Evolutionary conservation across 257 asterid genomes (phyloP).

Genomic region (Verbascum thapsus): DNA sequence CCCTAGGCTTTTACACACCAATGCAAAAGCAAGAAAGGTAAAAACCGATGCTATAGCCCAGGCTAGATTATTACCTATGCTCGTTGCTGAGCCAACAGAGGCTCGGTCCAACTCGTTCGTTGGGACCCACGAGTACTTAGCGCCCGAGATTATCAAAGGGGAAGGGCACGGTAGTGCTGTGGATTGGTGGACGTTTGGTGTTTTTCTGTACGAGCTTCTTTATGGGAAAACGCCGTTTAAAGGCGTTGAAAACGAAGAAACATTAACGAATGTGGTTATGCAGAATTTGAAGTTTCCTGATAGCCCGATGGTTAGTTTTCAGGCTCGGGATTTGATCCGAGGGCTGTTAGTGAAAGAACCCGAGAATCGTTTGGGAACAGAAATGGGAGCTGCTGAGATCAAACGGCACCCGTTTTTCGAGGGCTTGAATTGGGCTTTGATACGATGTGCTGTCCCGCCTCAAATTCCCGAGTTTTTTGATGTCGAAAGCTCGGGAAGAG

Average conservation of each 20-base stretch:
- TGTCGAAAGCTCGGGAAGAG: constrained; percentile 30
- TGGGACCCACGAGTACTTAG: constrained; percentile 74
- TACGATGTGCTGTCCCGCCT: constrained; percentile 69
- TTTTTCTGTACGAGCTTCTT: constrained; percentile 68
- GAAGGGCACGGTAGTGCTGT: constrained; percentile 83
- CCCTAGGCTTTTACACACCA: constrained; percentile 48
- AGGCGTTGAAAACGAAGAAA: constrained; percentile 65
- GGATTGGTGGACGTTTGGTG: constrained; percentile 82
- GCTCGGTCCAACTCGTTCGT: constrained; percentile 84
- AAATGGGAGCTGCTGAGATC: constrained; percentile 75
- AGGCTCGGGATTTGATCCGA: constrained; percentile 68
- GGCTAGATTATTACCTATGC: constrained; percentile 55
- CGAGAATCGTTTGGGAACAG: constrained; percentile 56
- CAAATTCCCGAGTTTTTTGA: constrained; percentile 53
- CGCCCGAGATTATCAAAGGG: constrained; percentile 78
- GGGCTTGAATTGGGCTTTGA: constrained; percentile 70
- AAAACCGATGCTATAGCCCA: constrained; percentile 47
- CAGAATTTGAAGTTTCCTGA: constrained; percentile 60
- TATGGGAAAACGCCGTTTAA: constrained; percentile 71
- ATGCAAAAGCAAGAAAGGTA: constrained; percentile 47
- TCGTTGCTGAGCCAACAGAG: constrained; percentile 73
- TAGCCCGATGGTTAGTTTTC: constrained; percentile 64
- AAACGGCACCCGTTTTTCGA: constrained; percentile 69
- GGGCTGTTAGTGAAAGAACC: constrained; percentile 65
- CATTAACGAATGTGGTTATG: constrained; percentile 55